Conservation (phyloP, 2,329 filamentous ascomycete genomes). For the Arachnomyces sp. region DNA sequence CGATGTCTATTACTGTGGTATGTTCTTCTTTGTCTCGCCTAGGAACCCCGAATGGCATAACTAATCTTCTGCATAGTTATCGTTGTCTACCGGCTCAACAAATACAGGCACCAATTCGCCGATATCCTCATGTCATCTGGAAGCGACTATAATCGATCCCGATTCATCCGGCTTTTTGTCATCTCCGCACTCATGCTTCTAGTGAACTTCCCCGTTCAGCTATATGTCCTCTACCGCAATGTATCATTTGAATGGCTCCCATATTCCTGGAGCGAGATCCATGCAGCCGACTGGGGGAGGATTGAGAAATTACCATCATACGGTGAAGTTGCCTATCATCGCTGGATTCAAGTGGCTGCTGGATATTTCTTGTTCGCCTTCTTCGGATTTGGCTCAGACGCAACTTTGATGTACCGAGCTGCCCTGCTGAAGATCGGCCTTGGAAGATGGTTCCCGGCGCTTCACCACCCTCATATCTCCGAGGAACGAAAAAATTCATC, state of each 20-base stretch:
- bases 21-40: conserved; percentile 17
- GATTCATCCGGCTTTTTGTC: conserved; percentile 49
- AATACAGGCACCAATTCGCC: conserved; percentile 52
- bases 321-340: conserved; percentile 43
- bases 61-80: conserved; percentile 38
- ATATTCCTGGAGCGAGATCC: conserved; percentile 48
- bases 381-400: conserved; percentile 57
- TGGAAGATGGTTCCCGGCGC: conserved; percentile 22
- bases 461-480: conserved; percentile 15
- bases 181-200: conserved; percentile 48
- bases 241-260: conserved; percentile 27
- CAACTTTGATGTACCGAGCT: conserved; percentile 45
- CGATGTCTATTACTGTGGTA: conserved; percentile 51
- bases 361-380: conserved; percentile 53
- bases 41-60: conserved; percentile 1
- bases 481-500: conserved; percentile 8
- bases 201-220: conserved; percentile 45
- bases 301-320: conserved; percentile 41
- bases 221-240: conserved; percentile 44
- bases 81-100: conserved; percentile 52
- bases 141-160: conserved; percentile 47
- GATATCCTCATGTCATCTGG: conserved; percentile 44
- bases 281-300: conserved; percentile 42
- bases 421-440: conserved; percentile 37
- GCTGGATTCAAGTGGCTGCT: conserved; percentile 49